Conservation (phyloP, 257 asterid species). For the Verbena officinalis region DNA sequence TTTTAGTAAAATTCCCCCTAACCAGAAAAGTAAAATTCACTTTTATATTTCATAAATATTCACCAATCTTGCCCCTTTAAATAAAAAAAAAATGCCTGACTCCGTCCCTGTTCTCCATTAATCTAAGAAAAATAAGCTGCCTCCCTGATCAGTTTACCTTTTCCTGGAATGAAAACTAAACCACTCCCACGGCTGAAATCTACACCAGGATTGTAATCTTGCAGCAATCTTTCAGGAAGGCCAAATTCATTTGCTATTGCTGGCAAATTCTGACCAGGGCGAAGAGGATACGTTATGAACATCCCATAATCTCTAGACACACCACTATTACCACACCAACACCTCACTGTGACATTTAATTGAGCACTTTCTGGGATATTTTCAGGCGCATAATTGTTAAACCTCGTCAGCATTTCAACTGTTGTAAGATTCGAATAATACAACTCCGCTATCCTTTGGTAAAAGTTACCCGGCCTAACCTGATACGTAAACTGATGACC, state of each 20-base stretch:
- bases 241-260: constrained; percentile 35
- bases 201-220: constrained; percentile 59
- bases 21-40: too few relatives aligned
- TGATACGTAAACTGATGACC: constrained; percentile 50
- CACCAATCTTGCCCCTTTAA: too few relatives aligned
- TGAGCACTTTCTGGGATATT: constrained; percentile 31
- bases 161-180: constrained; percentile 64
- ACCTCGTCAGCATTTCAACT: constrained; percentile 54
- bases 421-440: constrained; percentile 62
- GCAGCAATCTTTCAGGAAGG: constrained; percentile 51
- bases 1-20: too few relatives aligned
- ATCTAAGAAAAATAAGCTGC: too few relatives aligned
- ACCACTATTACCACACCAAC: constrained; percentile 59
- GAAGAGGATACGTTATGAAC: constrained; percentile 65
- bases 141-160: constrained; percentile 44
- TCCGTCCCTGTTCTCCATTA: too few relatives aligned
- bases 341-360: constrained; percentile 58
- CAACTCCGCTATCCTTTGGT: constrained; percentile 33
- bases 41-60: too few relatives aligned
- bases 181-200: constrained; percentile 59
- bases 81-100: too few relatives aligned
- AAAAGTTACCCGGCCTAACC: constrained; percentile 39
- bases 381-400: constrained; percentile 39
- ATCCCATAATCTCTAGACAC: constrained; percentile 65
- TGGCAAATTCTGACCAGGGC: constrained; percentile 43